Evolutionary conservation across 2,329 filamentous ascomycete genomes (phyloP).

Genomic region (Venturia pyrina): DNA sequence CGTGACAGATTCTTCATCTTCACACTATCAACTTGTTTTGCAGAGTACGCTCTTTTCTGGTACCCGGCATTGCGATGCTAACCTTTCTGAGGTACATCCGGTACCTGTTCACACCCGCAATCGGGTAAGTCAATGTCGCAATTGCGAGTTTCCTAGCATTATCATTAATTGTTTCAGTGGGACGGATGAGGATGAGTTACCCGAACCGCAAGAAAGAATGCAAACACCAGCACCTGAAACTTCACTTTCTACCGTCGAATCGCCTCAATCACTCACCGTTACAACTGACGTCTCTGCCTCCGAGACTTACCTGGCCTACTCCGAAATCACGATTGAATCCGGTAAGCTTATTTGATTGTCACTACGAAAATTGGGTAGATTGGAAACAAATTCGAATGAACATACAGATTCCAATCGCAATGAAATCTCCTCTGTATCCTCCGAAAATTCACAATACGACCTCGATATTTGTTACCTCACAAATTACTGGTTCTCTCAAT

Average conservation of each 20-base stretch:
- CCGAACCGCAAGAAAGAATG: too few relatives aligned
- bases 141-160: neutral
- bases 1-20: neutral
- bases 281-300: too few relatives aligned
- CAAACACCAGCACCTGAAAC: too few relatives aligned
- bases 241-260: too few relatives aligned
- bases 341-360: neutral
- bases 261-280: too few relatives aligned
- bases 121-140: neutral
- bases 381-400: too few relatives aligned
- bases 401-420: too few relatives aligned
- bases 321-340: neutral
- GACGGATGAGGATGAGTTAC: neutral
- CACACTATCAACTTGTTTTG: neutral
- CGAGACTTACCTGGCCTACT: neutral
- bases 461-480: neutral
- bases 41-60: neutral
- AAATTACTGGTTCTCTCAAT: neutral
- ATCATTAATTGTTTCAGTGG: neutral
- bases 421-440: too few relatives aligned
- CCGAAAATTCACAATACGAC: neutral
- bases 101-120: neutral
- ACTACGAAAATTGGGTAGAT: neutral
- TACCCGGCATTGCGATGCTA: neutral
- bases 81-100: neutral